Percentiles rank a stretch among this genome's conserved stretches.
phyloP scores from a whole-genome alignment of 306 rosid genomes.

The Coriaria nepalensis region DNA sequence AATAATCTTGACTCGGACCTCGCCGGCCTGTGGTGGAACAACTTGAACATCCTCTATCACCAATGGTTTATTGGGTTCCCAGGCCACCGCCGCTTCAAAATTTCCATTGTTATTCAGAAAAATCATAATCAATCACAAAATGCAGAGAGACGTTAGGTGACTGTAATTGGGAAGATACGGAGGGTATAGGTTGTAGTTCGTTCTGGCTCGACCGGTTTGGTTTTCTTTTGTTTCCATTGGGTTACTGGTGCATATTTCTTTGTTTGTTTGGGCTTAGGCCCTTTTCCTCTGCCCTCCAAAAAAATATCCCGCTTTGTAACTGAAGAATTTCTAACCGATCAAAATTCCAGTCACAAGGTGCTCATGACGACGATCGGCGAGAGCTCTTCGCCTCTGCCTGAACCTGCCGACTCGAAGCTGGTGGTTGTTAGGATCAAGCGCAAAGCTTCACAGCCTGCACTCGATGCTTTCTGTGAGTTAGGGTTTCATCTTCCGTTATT shows the following conservation, averaged over 20 bases:
- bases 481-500: neutral
- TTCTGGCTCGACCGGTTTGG: no score
- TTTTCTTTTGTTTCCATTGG: no score
- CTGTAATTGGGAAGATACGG: no score
- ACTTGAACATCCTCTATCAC: conserved; percentile 76
- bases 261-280: no score
- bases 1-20: conserved; percentile 72
- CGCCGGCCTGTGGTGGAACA: conserved; percentile 81
- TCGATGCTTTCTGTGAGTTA: conserved; percentile 67
- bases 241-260: no score
- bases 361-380: conserved; percentile 37
- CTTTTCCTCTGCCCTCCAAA: no score
- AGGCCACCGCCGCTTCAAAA: conserved; percentile 98
- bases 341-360: neutral
- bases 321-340: no score
- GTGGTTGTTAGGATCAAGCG: conserved; percentile 88
- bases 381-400: conserved; percentile 36
- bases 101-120: no score
- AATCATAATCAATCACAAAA: no score
- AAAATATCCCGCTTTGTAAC: no score
- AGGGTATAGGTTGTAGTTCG: no score
- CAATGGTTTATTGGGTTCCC: conserved; percentile 91
- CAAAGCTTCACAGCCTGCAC: conserved; percentile 51
- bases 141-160: no score
- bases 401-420: conserved; percentile 28